These are phyloP conservation scores for Astragalus glycyphyllos DNA, from an alignment of 306 rosid genomes.

Conservation along the genomic window DNA sequence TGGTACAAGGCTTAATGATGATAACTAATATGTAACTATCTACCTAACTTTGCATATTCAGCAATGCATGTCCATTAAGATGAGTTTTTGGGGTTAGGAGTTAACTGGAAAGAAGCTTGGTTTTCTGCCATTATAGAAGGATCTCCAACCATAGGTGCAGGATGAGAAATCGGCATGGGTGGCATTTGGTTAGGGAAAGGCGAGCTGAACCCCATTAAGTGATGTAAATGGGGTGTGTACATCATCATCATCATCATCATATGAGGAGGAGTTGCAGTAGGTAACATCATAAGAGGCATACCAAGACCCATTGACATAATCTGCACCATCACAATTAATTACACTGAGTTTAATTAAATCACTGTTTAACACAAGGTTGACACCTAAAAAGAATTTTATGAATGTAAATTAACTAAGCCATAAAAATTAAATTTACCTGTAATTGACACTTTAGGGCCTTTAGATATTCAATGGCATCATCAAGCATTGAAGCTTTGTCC, in stretches of 20 bases:
- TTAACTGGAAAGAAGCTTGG: slow-evolving; percentile 27
- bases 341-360: not conserved
- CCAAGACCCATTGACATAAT: slow-evolving; percentile 52
- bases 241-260: not conserved
- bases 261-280: slow-evolving; percentile 16
- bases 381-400: not conserved
- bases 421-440: slow-evolving; percentile 49
- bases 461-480: slow-evolving; percentile 62
- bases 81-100: no score
- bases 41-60: no score
- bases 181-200: slow-evolving; percentile 47
- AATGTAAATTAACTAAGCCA: not conserved
- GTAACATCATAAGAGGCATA: slow-evolving; percentile 54
- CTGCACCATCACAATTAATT: slow-evolving; percentile 39
- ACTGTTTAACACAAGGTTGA: not conserved
- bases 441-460: slow-evolving; percentile 63
- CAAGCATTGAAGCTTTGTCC: slow-evolving; percentile 63
- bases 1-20: no score
- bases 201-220: slow-evolving; percentile 45
- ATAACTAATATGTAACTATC: no score
- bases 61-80: not conserved
- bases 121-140: slow-evolving; percentile 15
- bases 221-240: slow-evolving; percentile 35
- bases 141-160: slow-evolving; percentile 40
- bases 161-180: slow-evolving; percentile 40